Evolutionary conservation across 306 rosid species (phyloP), one percentile per base, ranked within the genome.

Genomic region (Calophaca sinica): DNA sequence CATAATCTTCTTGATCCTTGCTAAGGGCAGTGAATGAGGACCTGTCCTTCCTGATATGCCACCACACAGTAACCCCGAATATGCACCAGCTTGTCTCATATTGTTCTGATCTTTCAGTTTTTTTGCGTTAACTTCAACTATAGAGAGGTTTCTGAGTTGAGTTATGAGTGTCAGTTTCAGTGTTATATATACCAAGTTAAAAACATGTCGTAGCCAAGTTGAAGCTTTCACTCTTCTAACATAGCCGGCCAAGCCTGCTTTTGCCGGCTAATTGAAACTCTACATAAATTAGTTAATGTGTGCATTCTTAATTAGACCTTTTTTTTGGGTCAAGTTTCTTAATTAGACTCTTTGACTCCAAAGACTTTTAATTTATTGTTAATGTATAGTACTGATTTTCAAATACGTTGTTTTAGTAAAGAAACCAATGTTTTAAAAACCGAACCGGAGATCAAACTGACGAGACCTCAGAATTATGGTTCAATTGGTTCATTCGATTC

Each of bases 1-100:
- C 97, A 92, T 87, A 69, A 92, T 88, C 87, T 88, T 89, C 86
- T 88, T 89, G 52, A 92, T 92, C 79, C 97, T 89, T 50, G 92
- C 97, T 74, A 89, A 68, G 1, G 97, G 93, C 73, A 92, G 36
- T 1, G 88, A 77, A 65, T 85, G 96, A 5, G 90, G 82, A 59
- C 96, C 93, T 0, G 80, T 83, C 20, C 81, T 75, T 74, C 86
- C 88, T 77, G 45, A 84, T 32, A 79, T 75, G 11, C 84, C 84
- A 9, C 84, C 87, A 28, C 81, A 58, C 7, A 83, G 66, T 76
- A 85, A 50, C 33, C 90, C 87, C 5, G 97, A 92, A 68, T 87
- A 92, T 62, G 73, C 80, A 63, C 96, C 93, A 0, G 97, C 88
- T 82, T 87, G 90, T 84, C 96, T 88, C 96, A 92, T 89, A 38